Evolutionary conservation across 305 asterid genomes (phyloP).

Genomic region (Fraxinus greggii): DNA sequence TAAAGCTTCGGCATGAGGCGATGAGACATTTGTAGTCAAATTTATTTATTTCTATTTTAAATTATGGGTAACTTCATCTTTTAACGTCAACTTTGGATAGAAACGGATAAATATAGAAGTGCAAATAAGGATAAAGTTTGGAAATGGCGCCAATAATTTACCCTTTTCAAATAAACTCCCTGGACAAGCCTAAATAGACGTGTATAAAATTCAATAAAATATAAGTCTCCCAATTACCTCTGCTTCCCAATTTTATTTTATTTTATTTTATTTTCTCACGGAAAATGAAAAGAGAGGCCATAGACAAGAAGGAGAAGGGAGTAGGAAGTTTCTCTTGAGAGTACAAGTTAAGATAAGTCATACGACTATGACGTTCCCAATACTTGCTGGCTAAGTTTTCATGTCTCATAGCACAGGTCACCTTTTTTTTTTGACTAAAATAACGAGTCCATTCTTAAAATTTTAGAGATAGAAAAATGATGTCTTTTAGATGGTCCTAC

Average conservation of each 20-base stretch:
- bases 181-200: background rate
- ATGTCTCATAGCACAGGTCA: background rate
- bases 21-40: too few relatives aligned
- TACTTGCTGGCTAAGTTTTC: background rate
- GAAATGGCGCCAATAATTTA: background rate
- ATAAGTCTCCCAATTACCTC: too few relatives aligned
- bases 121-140: background rate
- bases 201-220: background rate
- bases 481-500: too few relatives aligned
- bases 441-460: background rate
- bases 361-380: background rate
- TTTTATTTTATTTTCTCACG: too few relatives aligned
- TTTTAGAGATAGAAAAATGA: background rate
- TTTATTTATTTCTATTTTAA: background rate
- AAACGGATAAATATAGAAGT: too few relatives aligned
- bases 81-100: background rate
- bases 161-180: background rate
- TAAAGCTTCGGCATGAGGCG: too few relatives aligned
- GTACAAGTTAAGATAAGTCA: too few relatives aligned
- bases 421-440: too few relatives aligned
- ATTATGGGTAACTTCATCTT: background rate
- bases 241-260: too few relatives aligned
- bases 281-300: too few relatives aligned
- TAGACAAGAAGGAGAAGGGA: too few relatives aligned
- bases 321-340: too few relatives aligned